These are phyloP conservation scores for Colletotrichum paranaense DNA, from an alignment of 2,329 filamentous ascomycete genomes.

Conservation along the genomic window DNA sequence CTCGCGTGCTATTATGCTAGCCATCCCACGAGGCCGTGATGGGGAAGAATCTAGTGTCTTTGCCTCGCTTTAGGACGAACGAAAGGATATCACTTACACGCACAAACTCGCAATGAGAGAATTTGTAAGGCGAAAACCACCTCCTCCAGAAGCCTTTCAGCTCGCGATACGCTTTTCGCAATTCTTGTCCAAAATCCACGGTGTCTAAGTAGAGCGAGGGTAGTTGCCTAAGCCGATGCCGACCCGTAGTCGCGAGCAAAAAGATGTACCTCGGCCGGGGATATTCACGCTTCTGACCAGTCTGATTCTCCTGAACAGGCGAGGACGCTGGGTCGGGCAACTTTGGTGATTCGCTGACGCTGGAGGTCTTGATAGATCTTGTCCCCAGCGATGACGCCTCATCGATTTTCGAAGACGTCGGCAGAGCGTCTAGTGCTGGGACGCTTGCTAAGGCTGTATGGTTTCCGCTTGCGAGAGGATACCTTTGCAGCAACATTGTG, in stretches of 20 bases:
- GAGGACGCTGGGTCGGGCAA: neutral
- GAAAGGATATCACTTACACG: neutral
- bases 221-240: neutral
- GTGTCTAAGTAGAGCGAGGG: conserved; percentile 1
- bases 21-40: neutral
- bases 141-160: conserved; percentile 7
- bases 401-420: too few relatives aligned
- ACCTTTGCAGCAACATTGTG: neutral
- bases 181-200: neutral
- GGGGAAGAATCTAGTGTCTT: neutral
- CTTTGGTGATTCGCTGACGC: neutral
- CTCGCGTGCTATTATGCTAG: neutral
- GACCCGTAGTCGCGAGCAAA: neutral
- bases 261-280: conserved; percentile 1
- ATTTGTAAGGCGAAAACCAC: neutral
- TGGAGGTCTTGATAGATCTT: neutral
- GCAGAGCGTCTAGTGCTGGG: neutral
- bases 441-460: neutral
- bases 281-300: neutral
- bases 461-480: neutral
- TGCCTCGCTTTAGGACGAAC: neutral
- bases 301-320: neutral
- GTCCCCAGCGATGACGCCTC: neutral
- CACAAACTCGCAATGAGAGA: conserved; percentile 6
- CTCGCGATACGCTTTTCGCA: neutral